These are phyloP conservation scores for Colletotrichum karsti DNA, from an alignment of 2,329 filamentous ascomycete species.

Conservation along the genomic window DNA sequence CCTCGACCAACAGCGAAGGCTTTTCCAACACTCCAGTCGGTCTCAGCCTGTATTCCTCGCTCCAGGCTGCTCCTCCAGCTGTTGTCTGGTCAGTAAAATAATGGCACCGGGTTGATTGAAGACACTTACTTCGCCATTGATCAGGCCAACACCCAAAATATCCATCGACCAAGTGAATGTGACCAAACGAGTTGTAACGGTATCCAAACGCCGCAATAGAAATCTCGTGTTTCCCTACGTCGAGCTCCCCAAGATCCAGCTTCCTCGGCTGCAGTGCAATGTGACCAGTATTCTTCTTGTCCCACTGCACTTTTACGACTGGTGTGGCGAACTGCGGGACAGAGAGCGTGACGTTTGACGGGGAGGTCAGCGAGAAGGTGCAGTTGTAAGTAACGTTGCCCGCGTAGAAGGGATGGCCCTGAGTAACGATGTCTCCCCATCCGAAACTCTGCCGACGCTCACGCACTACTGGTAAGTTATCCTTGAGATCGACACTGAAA, in stretches of 20 bases:
- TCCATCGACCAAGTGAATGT: constrained; percentile 6
- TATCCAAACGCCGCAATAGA: constrained; percentile 15
- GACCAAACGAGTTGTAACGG: constrained; percentile 18
- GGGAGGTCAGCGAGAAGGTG: neutral
- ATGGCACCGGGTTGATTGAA: rapidly evolving
- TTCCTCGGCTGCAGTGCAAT: constrained; percentile 15
- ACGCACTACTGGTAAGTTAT: constrained; percentile 6
- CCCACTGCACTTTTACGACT: constrained; percentile 17
- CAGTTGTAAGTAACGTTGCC: constrained; percentile 34
- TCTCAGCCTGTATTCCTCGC: constrained; percentile 7
- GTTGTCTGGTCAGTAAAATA: neutral
- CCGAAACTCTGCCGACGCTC: constrained; percentile 15
- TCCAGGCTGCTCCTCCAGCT: constrained; percentile 1
- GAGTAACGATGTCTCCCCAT: constrained; percentile 36
- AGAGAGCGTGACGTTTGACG: constrained; percentile 5
- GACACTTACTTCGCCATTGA: constrained; percentile 5
- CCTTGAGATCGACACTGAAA: constrained; percentile 33
- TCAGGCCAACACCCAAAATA: constrained; percentile 6
- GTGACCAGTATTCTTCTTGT: neutral
- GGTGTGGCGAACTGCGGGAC: constrained; percentile 16
- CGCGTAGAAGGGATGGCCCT: constrained; percentile 35
- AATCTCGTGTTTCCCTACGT: neutral
- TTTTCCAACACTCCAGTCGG: constrained; percentile 10
- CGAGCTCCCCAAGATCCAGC: neutral
- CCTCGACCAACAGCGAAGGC: neutral